Evolutionary conservation across 352 stramenopile genomes (phyloP).

Genomic region (Paralagenidium karlingii): DNA sequence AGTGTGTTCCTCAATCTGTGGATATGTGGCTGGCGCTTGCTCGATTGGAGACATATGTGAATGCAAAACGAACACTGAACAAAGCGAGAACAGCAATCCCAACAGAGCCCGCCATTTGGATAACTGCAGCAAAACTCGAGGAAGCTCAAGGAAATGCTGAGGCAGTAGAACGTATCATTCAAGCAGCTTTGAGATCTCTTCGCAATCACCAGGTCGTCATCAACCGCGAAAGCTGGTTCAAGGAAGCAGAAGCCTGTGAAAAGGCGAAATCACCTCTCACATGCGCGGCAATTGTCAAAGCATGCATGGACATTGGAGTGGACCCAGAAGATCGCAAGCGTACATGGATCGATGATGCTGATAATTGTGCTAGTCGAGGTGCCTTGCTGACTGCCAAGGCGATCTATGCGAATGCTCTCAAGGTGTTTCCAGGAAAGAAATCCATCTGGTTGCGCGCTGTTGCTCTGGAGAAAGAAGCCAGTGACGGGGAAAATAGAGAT

Average conservation of each 20-base stretch:
- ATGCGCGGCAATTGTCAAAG: slow-evolving; percentile 89
- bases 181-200: slow-evolving; percentile 81
- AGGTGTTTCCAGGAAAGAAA: slow-evolving; percentile 86
- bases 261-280: slow-evolving; percentile 84
- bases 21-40: slow-evolving; percentile 98
- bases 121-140: slow-evolving; percentile 97
- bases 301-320: slow-evolving; percentile 90
- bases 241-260: slow-evolving; percentile 94
- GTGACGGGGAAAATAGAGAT: slow-evolving; percentile 72
- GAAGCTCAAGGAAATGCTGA: slow-evolving; percentile 92
- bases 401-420: slow-evolving; percentile 89
- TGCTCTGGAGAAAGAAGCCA: slow-evolving; percentile 94
- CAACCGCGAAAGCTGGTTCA: slow-evolving; percentile 93
- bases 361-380: slow-evolving; percentile 76
- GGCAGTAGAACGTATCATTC: slow-evolving; percentile 76
- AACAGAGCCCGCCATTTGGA: slow-evolving; percentile 96
- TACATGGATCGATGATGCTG: slow-evolving; percentile 97
- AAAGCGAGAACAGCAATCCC: slow-evolving; percentile 89
- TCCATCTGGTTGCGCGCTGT: slow-evolving; percentile 93
- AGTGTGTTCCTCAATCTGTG: slow-evolving; percentile 95
- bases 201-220: slow-evolving; percentile 85
- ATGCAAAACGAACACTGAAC: slow-evolving; percentile 96
- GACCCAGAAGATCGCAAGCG: slow-evolving; percentile 93
- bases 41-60: slow-evolving; percentile 96
- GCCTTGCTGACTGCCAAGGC: slow-evolving; percentile 88